A percentile compares a stretch with the other conserved stretches of the same genome.
These are phyloP conservation scores for Fusarium succisae DNA, from an alignment of 2,329 filamentous ascomycete species.

Conservation along the genomic window DNA sequence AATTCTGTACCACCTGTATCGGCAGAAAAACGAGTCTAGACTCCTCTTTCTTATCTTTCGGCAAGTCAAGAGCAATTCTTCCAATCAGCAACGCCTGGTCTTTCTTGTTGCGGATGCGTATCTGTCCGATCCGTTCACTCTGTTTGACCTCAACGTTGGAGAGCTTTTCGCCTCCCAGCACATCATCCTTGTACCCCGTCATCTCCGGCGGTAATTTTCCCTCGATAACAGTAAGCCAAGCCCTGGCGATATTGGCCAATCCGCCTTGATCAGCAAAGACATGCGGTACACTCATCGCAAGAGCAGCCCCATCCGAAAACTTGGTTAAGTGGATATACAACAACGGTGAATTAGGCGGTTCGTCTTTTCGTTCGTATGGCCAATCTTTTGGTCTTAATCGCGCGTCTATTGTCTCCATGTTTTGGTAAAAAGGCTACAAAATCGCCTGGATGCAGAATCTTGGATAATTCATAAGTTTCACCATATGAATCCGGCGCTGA, in stretches of 20 bases:
- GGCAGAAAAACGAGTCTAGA: not conserved
- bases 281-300: not conserved
- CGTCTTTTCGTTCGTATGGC: conserved; percentile 14
- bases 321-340: conserved; percentile 3
- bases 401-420: not conserved
- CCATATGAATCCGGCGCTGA: not conserved
- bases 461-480: not conserved
- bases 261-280: conserved; percentile 10
- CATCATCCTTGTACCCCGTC: not conserved
- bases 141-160: rapidly evolving
- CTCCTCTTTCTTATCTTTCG: not conserved
- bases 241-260: conserved; percentile 1
- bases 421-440: not conserved
- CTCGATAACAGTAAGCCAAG: not conserved
- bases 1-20: not conserved
- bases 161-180: not conserved
- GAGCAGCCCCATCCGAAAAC: not conserved
- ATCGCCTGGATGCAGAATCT: not conserved
- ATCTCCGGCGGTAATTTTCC: not conserved
- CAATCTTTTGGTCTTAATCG: not conserved
- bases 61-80: not conserved
- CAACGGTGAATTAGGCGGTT: not conserved
- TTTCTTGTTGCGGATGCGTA: not conserved
- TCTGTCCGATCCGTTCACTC: not conserved
- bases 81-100: not conserved